phyloP scores from a whole-genome alignment of 2,329 filamentous ascomycete species.

The Helotiales sp. region DNA sequence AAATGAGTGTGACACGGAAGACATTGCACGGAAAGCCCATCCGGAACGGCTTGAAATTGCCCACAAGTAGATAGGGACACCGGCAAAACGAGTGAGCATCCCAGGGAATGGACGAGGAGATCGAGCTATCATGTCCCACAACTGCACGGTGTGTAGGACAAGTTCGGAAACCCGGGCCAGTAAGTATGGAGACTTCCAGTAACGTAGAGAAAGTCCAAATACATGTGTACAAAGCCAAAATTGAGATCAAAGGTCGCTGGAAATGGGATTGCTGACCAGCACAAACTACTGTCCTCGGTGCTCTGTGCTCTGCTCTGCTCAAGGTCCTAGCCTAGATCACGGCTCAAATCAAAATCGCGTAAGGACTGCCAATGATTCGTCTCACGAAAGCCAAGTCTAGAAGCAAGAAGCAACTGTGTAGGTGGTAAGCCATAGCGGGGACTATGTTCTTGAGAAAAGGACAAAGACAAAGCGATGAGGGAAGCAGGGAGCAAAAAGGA shows the following conservation, averaged over 20 bases:
- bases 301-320: no score
- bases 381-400: no score
- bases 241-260: not conserved
- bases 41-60: not conserved
- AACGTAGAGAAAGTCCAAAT: not conserved
- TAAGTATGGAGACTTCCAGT: not conserved
- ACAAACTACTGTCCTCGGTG: not conserved
- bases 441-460: no score
- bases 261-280: not conserved
- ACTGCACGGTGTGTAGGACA: slow-evolving; percentile 6
- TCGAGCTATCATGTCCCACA: slow-evolving; percentile 6
- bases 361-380: no score
- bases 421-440: no score
- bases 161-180: not conserved
- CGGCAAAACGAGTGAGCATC: not conserved
- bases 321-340: no score
- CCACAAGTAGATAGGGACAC: not conserved
- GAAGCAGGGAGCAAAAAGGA: no score
- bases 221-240: not conserved
- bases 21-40: not conserved
- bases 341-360: no score
- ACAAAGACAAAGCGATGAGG: no score
- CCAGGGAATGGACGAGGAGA: not conserved
- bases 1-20: not conserved
- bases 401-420: no score